A percentile compares a stretch with the other conserved stretches of the same genome.
These are phyloP conservation scores for Glycine latifolia DNA, from an alignment of 306 rosid genomes.

Conservation along the genomic window DNA sequence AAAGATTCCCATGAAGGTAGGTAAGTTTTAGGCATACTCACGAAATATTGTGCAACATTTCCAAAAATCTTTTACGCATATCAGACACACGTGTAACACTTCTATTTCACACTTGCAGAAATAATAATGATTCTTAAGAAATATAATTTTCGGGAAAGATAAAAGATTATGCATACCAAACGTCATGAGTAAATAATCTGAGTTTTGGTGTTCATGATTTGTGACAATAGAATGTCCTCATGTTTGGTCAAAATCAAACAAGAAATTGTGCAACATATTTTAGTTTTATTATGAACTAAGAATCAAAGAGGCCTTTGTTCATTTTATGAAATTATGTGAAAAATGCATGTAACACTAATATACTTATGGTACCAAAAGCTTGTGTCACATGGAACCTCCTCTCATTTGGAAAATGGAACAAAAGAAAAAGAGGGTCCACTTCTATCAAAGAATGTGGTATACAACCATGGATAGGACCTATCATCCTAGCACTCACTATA, in stretches of 20 bases:
- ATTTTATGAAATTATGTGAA: neutral
- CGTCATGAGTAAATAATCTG: no score
- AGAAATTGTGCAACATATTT: neutral
- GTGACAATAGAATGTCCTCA: neutral
- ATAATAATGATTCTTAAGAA: no score
- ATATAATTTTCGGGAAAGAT: neutral
- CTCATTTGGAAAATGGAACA: slow-evolving; percentile 36
- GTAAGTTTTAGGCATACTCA: no score
- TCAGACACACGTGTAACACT: no score
- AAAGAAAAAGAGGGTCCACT: slow-evolving; percentile 22
- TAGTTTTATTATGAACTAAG: neutral
- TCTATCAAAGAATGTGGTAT: slow-evolving; percentile 28
- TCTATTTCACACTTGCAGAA: no score
- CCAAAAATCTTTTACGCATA: no score
- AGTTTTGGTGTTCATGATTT: no score
- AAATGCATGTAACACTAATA: neutral
- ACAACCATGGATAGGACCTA: slow-evolving; percentile 40
- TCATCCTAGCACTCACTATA: slow-evolving; percentile 45
- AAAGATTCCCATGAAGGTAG: no score
- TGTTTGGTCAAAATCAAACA: neutral
- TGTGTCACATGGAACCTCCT: slow-evolving; percentile 7
- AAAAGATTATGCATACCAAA: no score
- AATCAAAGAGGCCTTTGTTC: slow-evolving; percentile 2
- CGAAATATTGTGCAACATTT: no score
- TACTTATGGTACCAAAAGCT: slow-evolving; percentile 23